Base-by-base conservation (phyloP, 306 rosid genomes). In the Corylus avellana region DNA sequence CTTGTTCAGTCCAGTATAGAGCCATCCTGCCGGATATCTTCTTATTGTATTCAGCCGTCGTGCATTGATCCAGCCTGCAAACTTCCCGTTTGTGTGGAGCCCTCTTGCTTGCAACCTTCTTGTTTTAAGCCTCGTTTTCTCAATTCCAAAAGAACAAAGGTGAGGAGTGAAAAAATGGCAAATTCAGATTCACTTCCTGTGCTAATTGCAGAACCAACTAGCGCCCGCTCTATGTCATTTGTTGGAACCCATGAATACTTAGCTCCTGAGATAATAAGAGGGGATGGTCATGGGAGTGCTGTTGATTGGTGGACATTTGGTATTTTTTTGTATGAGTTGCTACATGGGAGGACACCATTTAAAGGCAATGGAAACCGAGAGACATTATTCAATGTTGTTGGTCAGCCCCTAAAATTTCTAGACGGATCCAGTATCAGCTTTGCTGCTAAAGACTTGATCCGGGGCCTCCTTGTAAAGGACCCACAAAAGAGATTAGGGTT, bases 251-350 rank as follows among this genome's bases (percentile, higher is more conserved):
- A 89, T 58, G 92, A 89, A 50, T 89, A 89, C 57, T 80, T 89
- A 74, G 90, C 92, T 44, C 92, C 92, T 7, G 92, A 89, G 72
- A 89, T 89, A 54, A 83, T 89, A 50, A 82, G 92, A 82, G 92
- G 92, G 14, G 92, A 89, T 46, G 92, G 92, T 39, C 92, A 89
- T 76, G 92, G 92, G 22, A 89, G 92, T 81, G 90, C 90, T 4
- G 92, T 89, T 42, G 92, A 89, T 79, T 89, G 92, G 92, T 89
- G 92, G 92, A 89, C 92, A 8, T 89, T 84, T 64, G 92, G 92
- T 10, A 83, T 89, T 25, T 89, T 89, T 78, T 70, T 89, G 85
- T 89, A 85, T 49, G 92, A 89, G 74, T 44, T 89, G 73, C 78
- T 89, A 22, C 77, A 68, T 72, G 92, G 92, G 13, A 83, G 66